Evolutionary conservation across 2,329 filamentous ascomycete genomes (phyloP), one percentile per base, ranked within the genome.

Genomic region (Sporothrix phasma): DNA sequence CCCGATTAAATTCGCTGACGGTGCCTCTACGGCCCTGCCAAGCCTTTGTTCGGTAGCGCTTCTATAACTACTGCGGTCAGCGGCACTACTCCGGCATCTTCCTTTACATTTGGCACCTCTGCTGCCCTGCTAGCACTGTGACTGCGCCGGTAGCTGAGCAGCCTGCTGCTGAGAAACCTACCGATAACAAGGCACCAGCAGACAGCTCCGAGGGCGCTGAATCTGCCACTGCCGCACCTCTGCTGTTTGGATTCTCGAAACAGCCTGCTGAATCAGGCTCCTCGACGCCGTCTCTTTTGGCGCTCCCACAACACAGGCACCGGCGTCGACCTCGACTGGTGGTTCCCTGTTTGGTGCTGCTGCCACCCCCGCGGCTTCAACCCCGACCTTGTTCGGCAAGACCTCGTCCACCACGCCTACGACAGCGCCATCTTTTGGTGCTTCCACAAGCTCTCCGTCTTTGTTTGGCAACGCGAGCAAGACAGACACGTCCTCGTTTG

Each of bases 1-100:
- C 1, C 82, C 82, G 2, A 82, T 86, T 71, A 84, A 84, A 70
- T 84, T 84, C 69, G 77, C 77, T 13, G 61, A 73, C 26, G 62
- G 64, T 72, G 11, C 53, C 29, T 53, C 51, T 10, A 41, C 65
- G n/a, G 46, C 63, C 1, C 62, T 8, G 53, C 61, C 15, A 68
- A 67, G 47, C 17, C 68, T 6, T 53, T 69, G 3, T 70, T 69
- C 47, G 68, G 67, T 31, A 37, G 7, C 3, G 37, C 63, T 4
- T 3, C 62, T 15, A 37, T 60, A n/a, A 39, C 60, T 3, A 51
- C 54, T 0, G 24, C 45, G 13, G 13, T 29, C 46, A 22, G 19
- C 10, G 22, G 7, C n/a, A 17, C 60, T 17, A 22, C 39, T 10
- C 43, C 65, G 2, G n/a, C n/a, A n/a, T 54, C 63, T 4, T 47